These are phyloP conservation scores for Aegilops speltoides DNA, from an alignment of 176 grass and related monocot genomes.

Conservation along the genomic window DNA sequence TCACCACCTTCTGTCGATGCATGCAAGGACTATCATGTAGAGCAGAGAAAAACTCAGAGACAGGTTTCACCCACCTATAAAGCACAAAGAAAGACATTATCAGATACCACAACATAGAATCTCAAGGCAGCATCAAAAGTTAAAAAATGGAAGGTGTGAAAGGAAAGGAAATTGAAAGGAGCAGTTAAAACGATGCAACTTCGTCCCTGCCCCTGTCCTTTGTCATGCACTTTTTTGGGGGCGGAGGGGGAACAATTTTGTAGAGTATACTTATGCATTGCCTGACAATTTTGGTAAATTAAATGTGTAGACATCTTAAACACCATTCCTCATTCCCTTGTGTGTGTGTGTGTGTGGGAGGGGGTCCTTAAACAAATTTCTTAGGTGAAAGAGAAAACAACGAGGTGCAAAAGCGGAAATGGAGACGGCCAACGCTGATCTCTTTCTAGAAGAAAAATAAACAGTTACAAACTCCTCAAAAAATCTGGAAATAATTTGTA, in stretches of 20 bases:
- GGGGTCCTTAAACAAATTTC: not conserved
- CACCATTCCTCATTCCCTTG: not conserved
- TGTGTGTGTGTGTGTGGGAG: too few species aligned
- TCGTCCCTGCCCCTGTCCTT: not conserved
- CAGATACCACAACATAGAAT: not conserved
- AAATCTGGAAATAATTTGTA: not conserved
- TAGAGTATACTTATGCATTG: not conserved
- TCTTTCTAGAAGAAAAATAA: not conserved
- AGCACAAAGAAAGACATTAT: constrained; percentile 10
- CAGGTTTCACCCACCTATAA: constrained; percentile 81
- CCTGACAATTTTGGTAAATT: not conserved
- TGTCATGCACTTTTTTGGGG: too few species aligned
- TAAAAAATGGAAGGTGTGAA: not conserved
- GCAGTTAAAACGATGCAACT: not conserved
- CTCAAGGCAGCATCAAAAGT: not conserved
- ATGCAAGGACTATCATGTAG: constrained; percentile 70
- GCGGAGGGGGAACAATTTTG: too few species aligned
- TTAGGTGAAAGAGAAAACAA: not conserved
- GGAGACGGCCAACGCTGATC: not conserved
- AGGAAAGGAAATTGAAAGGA: not conserved
- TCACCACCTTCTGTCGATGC: constrained; percentile 71
- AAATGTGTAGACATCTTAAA: constrained; percentile 7
- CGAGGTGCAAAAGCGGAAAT: not conserved
- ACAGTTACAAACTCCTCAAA: not conserved
- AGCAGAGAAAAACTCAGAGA: constrained; percentile 64